Conservation (phyloP, 78 protist genomes). For the Capsaspora owczarzaki region DNA sequence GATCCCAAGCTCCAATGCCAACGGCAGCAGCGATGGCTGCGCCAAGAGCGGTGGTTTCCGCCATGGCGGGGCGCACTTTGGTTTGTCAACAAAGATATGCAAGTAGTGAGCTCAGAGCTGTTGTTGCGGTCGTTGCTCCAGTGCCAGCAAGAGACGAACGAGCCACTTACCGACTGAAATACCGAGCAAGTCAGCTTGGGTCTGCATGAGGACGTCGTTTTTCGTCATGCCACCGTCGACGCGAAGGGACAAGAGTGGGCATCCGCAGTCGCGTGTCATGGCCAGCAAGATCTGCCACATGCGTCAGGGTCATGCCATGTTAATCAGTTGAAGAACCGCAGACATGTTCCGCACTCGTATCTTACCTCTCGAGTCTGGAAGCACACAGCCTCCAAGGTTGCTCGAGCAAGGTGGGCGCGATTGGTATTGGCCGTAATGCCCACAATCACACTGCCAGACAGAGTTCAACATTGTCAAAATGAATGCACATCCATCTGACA, state of each 20-base stretch:
- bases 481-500: background rate
- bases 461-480: background rate
- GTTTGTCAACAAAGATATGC: too few relatives aligned
- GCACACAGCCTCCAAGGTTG: constrained; percentile 51
- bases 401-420: constrained; percentile 50
- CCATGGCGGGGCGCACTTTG: constrained; percentile 12
- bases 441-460: background rate
- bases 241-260: background rate
- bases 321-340: background rate
- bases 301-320: background rate
- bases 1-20: background rate
- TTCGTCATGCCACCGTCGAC: constrained; percentile 59
- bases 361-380: constrained; percentile 27
- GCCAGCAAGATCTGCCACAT: background rate
- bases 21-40: constrained; percentile 34
- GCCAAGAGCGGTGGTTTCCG: constrained; percentile 56
- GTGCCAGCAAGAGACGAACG: too few relatives aligned
- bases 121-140: too few relatives aligned
- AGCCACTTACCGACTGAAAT: constrained; percentile 1
- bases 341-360: background rate
- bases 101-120: too few relatives aligned
- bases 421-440: constrained; percentile 62
- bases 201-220: constrained; percentile 36
- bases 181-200: constrained; percentile 39
- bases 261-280: constrained; percentile 17